These are phyloP conservation scores for Coffea eugenioides DNA, from an alignment of 257 asterid genomes.

Conservation along the genomic window DNA sequence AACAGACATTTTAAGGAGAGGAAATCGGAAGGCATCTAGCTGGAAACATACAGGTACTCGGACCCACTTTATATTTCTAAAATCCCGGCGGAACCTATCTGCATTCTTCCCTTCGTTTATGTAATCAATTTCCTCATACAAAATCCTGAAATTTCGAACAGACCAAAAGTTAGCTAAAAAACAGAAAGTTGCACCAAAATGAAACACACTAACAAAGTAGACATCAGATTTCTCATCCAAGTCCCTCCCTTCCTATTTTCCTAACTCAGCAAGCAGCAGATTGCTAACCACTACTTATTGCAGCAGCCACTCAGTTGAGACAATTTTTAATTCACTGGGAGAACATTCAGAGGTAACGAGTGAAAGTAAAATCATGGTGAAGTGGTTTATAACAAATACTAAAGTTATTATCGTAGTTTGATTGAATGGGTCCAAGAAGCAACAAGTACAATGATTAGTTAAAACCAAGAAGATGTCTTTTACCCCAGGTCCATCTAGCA, in stretches of 20 bases:
- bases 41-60: conserved; percentile 94
- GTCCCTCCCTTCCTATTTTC: background rate
- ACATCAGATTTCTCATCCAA: background rate
- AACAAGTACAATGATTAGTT: background rate
- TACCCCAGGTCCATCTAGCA: background rate
- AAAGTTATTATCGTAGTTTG: background rate
- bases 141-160: conserved; percentile 54
- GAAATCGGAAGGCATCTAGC: conserved; percentile 13
- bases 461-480: background rate
- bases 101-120: conserved; percentile 98
- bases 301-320: background rate
- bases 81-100: conserved; percentile 91
- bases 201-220: background rate
- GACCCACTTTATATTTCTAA: conserved; percentile 95
- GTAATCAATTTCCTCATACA: conserved; percentile 93
- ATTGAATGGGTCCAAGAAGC: background rate
- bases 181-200: background rate
- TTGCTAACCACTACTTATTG: background rate
- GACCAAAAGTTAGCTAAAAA: background rate
- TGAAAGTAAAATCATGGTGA: background rate
- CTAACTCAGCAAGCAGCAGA: background rate
- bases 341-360: background rate
- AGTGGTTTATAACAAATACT: background rate
- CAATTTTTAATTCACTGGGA: background rate
- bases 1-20: background rate